Evolutionary conservation across 2,329 filamentous ascomycete species (phyloP).

Genomic region (Stemphylium vesicarium): DNA sequence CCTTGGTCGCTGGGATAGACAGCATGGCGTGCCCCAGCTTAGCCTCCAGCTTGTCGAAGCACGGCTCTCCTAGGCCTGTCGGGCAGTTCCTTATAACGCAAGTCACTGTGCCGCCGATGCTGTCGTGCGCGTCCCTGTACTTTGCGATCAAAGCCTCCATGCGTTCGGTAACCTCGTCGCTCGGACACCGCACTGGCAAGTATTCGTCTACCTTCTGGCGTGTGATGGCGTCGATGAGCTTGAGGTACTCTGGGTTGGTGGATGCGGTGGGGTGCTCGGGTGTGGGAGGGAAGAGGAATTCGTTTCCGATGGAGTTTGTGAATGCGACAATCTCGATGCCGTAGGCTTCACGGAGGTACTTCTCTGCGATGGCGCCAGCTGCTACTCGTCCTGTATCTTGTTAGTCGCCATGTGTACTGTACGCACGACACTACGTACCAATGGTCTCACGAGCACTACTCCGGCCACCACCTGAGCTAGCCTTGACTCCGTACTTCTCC

Average conservation of each 20-base stretch:
- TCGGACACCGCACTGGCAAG: constrained; percentile 86
- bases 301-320: constrained; percentile 80
- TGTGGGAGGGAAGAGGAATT: constrained; percentile 77
- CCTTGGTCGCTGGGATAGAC: constrained; percentile 92
- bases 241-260: constrained; percentile 79
- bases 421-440: constrained; percentile 54
- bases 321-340: constrained; percentile 92
- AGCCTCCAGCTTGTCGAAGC: constrained; percentile 95
- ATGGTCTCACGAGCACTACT: constrained; percentile 96
- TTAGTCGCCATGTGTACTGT: constrained; percentile 14
- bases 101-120: constrained; percentile 92
- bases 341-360: constrained; percentile 81
- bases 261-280: constrained; percentile 68
- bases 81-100: constrained; percentile 90
- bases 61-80: constrained; percentile 86
- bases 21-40: constrained; percentile 92
- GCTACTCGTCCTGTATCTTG: constrained; percentile 74
- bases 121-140: constrained; percentile 80
- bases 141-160: constrained; percentile 84
- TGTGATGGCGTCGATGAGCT: constrained; percentile 73
- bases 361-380: constrained; percentile 90
- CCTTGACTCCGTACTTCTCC: constrained; percentile 95
- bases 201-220: constrained; percentile 80
- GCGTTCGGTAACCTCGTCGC: constrained; percentile 65
- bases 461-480: constrained; percentile 85